Base-by-base conservation (phyloP, 2,329 filamentous ascomycete genomes). In the Pseudopithomyces maydicus region DNA sequence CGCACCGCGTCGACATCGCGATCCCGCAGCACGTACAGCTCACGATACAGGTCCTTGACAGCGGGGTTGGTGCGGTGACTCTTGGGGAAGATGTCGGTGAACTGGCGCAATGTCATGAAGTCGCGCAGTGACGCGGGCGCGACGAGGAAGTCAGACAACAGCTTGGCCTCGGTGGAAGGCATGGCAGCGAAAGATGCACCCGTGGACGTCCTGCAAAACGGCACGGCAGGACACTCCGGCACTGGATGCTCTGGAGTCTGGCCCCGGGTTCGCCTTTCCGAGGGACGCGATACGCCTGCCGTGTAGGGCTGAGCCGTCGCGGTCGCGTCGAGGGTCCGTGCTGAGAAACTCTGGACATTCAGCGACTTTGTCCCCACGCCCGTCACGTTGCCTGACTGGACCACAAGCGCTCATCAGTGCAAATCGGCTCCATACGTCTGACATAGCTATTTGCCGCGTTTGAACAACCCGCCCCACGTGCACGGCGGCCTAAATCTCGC, bases 61-160 rank as follows among this genome's bases (percentile, higher is more conserved):
- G 39, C 49, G 26, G 26, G 38, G 29, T 52, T 23, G 8, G 39
- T 79, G 57, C 88, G 88, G 48, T 88, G 81, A 38, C 84, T 76
- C 49, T 83, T 85, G 11, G 92, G 91, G 69, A 96, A 95, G 41
- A 94, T 82, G 26, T 88, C 82, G 42, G 85, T 87, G 79, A 96
- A 96, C 63, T 91, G 85, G 55, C 87, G 82, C 45, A 92, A 82
- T 7, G 91, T 88, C 64, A 92, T 80, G 69, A 92, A 85, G 61
- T 88, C 84, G 41, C 90, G 88, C 36, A 96, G 81, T 26, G 89
- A 84, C 7, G 91, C 88, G 12, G 92, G 90, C 29, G 88, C 82
- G 35, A 96, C 84, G 56, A 96, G 85, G 74, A 94, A 96, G 75
- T 89, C 88, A 68, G 83, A 82, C 50, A 96, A 84, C 62, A 96